Evolutionary conservation across 2,329 filamentous ascomycete genomes (phyloP).

Genomic region (Sclerotiophoma versabilis): DNA sequence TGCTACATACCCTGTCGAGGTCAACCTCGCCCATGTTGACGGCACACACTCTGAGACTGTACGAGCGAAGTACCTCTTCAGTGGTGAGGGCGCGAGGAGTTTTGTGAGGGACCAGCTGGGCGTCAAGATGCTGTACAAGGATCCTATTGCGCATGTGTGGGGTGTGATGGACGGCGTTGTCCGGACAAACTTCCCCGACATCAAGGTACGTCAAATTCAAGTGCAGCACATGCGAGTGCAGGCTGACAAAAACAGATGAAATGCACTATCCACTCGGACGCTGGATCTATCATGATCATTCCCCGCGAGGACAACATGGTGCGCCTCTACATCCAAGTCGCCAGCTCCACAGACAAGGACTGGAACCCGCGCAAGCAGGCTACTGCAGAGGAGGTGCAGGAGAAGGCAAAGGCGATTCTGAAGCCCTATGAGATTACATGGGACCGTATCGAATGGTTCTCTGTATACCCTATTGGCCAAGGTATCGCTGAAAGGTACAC

Average conservation of each 20-base stretch:
- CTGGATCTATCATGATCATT: constrained; percentile 70
- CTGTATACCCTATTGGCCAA: constrained; percentile 70
- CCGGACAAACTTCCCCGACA: constrained; percentile 68
- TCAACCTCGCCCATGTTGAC: constrained; percentile 78
- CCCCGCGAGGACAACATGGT: constrained; percentile 63
- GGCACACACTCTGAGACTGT: constrained; percentile 72
- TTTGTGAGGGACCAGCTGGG: constrained; percentile 69
- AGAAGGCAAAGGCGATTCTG: constrained; percentile 64
- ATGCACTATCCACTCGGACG: constrained; percentile 71
- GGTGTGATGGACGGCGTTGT: constrained; percentile 73
- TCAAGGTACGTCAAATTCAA: constrained; percentile 57
- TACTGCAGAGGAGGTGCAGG: constrained; percentile 66
- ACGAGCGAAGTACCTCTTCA: constrained; percentile 68
- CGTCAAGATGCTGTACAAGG: constrained; percentile 70
- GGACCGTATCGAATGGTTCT: constrained; percentile 72
- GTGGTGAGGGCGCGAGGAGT: constrained; percentile 67
- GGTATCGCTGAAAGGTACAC: constrained; percentile 71
- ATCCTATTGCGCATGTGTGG: constrained; percentile 70
- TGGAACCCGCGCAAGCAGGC: constrained; percentile 68
- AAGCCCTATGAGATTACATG: constrained; percentile 67
- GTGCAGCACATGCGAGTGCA: neutral
- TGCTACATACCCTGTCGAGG: constrained; percentile 79
- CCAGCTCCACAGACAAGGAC: constrained; percentile 67
- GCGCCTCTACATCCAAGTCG: constrained; percentile 66
- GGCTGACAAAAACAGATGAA: constrained; percentile 59